Percentiles rank a stretch among this genome's conserved stretches.
These are phyloP conservation scores for Entomortierella lignicola DNA, from an alignment of 192 early-diverging fungal species.

Conservation along the genomic window DNA sequence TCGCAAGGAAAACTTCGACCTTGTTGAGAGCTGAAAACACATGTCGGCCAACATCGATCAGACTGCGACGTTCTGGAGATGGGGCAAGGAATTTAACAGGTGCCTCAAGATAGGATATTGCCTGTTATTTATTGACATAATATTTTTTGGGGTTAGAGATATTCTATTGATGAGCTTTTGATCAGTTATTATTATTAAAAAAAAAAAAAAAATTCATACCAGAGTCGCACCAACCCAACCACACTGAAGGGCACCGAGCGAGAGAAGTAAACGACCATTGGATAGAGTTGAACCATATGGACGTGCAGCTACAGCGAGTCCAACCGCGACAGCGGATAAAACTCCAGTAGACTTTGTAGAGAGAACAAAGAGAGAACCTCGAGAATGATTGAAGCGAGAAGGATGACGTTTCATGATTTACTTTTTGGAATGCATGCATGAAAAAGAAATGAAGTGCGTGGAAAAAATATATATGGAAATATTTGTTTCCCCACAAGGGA, in stretches of 20 bases:
- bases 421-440: background rate
- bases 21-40: conserved; percentile 56
- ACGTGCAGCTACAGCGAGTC: conserved; percentile 33
- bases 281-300: conserved; percentile 16
- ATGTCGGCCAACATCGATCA: conserved; percentile 53
- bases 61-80: conserved; percentile 17
- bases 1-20: conserved; percentile 43
- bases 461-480: too few species aligned
- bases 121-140: conserved; percentile 10
- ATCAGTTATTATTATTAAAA: background rate
- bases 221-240: conserved; percentile 41
- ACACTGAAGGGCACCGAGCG: conserved; percentile 42
- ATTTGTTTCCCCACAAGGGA: too few species aligned
- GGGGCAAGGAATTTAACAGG: conserved; percentile 54
- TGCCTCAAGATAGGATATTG: conserved; percentile 51
- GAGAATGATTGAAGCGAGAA: conserved; percentile 29
- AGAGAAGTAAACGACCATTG: conserved; percentile 22
- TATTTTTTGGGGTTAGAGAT: background rate
- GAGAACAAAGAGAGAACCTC: conserved; percentile 39
- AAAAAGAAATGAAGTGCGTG: conserved; percentile 3
- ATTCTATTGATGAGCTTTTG: background rate
- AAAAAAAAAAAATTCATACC: conserved; percentile 11
- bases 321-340: conserved; percentile 36
- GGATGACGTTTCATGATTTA: background rate
- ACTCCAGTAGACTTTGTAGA: conserved; percentile 39